These are phyloP conservation scores for Eremochloa ophiuroides DNA, from an alignment of 176 grass and related monocot species.

Conservation along the genomic window DNA sequence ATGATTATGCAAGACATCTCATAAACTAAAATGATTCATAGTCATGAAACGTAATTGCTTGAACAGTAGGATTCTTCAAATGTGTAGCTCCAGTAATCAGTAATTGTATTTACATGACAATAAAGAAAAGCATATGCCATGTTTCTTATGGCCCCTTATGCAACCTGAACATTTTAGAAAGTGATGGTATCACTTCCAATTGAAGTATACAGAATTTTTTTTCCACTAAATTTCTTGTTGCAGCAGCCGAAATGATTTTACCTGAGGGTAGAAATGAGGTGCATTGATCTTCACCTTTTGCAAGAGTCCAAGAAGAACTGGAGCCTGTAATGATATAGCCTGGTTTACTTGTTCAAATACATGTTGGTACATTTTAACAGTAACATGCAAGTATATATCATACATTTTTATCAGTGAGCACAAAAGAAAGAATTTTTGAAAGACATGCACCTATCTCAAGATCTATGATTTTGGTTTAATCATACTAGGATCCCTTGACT, in stretches of 20 bases:
- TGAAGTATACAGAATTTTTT: neutral
- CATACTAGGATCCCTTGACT: neutral
- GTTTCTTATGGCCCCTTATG: neutral
- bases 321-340: constrained; percentile 35
- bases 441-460: neutral
- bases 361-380: neutral
- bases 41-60: neutral
- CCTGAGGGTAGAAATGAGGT: constrained; percentile 76
- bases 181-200: neutral
- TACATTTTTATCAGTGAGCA: neutral
- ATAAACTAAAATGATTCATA: neutral
- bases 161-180: neutral
- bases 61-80: neutral
- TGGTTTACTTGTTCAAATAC: neutral
- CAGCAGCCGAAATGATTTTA: constrained; percentile 15
- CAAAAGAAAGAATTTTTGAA: neutral
- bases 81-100: neutral
- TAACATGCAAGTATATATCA: neutral
- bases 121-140: neutral
- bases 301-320: constrained; percentile 67
- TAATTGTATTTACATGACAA: neutral
- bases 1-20: neutral
- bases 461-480: neutral
- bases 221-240: neutral
- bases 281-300: constrained; percentile 50